Percentiles rank a stretch among this genome's conserved stretches.
These are phyloP conservation scores for Trichoderma sp. DNA, from an alignment of 2,329 filamentous ascomycete species.

Conservation along the genomic window DNA sequence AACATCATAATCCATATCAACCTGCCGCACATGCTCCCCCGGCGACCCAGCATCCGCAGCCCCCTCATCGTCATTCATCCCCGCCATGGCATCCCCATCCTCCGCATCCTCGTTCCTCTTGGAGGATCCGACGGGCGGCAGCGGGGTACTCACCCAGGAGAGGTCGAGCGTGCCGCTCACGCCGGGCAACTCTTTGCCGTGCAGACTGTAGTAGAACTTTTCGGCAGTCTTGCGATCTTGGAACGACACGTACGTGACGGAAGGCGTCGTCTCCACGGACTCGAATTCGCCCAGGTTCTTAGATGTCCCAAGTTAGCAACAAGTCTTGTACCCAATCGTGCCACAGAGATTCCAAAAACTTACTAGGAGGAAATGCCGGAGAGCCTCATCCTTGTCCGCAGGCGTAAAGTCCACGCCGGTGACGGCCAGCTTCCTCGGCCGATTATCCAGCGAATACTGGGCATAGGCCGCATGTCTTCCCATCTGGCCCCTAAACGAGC, in stretches of 20 bases:
- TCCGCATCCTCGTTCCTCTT: conserved; percentile 22
- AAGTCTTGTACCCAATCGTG: too few species aligned
- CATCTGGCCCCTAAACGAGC: conserved; percentile 46
- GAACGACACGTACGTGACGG: conserved; percentile 60
- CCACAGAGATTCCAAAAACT: too few species aligned
- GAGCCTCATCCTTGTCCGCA: conserved; percentile 64
- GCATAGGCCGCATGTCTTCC: conserved; percentile 60
- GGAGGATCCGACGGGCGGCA: conserved; percentile 33
- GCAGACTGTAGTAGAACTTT: conserved; percentile 63
- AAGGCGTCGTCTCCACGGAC: conserved; percentile 54
- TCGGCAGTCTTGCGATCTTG: conserved; percentile 72
- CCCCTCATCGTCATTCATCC: conserved; percentile 31
- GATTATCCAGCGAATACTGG: conserved; percentile 72
- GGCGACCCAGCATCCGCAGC: conserved; percentile 27
- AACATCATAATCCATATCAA: conserved; percentile 58
- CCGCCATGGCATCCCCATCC: conserved; percentile 36
- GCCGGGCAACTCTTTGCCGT: conserved; percentile 61
- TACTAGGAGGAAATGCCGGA: conserved; percentile 73
- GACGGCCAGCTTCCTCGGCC: conserved; percentile 68
- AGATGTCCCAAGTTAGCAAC: not conserved
- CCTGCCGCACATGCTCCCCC: conserved; percentile 36
- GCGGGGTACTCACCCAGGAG: conserved; percentile 56
- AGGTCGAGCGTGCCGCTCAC: conserved; percentile 65
- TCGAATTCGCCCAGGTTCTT: conserved; percentile 66
- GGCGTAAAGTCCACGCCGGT: conserved; percentile 65